Conservation (phyloP, 2,329 filamentous ascomycete species). For the Plectosphaerella cucumerina region DNA sequence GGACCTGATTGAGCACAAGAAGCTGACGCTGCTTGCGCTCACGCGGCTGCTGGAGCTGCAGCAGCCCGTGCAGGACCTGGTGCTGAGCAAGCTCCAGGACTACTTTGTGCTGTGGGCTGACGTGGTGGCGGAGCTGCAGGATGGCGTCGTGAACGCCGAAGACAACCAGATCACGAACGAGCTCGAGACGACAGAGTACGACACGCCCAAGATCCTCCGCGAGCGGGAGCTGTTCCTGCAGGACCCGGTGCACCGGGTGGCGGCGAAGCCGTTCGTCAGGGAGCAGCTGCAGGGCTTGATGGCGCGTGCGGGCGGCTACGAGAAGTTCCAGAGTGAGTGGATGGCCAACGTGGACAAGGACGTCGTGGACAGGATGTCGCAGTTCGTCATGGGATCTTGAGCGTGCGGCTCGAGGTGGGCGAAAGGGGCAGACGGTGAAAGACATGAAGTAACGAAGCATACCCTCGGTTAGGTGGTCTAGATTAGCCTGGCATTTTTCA, state of each 20-base stretch:
- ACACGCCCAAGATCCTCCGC: conserved; percentile 51
- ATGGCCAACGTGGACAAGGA: conserved; percentile 71
- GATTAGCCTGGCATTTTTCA: no score
- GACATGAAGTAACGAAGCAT: not conserved
- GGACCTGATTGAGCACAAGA: conserved; percentile 60
- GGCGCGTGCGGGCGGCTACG: conserved; percentile 57
- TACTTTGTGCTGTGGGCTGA: conserved; percentile 74
- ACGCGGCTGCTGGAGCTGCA: conserved; percentile 67
- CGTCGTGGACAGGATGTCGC: conserved; percentile 58
- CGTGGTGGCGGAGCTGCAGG: conserved; percentile 62
- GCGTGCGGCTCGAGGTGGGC: no score
- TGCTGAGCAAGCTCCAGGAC: conserved; percentile 62
- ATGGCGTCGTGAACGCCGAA: conserved; percentile 47
- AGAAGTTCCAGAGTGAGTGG: conserved; percentile 64
- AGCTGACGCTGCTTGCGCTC: conserved; percentile 68
- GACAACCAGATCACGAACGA: conserved; percentile 49
- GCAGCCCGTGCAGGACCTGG: conserved; percentile 52
- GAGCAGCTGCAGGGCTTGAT: conserved; percentile 58
- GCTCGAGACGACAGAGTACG: conserved; percentile 43
- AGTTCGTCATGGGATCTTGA: not conserved
- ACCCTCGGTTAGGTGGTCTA: not conserved
- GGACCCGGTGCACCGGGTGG: conserved; percentile 66
- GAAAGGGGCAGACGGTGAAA: not conserved
- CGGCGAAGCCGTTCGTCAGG: conserved; percentile 60
- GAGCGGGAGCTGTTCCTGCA: conserved; percentile 48